phyloP scores from a whole-genome alignment of 495 filamentous ascomycete genomes.

The Trichocladium uniseriatum region DNA sequence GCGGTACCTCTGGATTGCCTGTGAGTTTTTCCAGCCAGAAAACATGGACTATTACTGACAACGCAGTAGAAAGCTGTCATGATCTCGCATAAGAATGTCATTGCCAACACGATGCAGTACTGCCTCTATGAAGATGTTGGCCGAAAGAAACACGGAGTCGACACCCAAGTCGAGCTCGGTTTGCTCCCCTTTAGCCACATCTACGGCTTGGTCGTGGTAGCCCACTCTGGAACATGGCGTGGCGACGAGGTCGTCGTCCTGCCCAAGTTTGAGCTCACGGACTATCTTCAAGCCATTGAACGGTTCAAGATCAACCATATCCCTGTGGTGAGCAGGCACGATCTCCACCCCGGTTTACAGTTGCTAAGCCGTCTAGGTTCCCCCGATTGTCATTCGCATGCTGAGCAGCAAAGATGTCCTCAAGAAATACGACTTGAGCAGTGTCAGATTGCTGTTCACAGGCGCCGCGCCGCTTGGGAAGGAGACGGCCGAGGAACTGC shows the following conservation, averaged over 20 bases:
- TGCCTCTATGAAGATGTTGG: constrained; percentile 43
- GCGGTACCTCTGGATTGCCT: constrained; percentile 79
- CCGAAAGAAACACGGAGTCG: constrained; percentile 29
- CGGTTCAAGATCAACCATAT: constrained; percentile 61
- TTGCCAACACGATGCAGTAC: constrained; percentile 69
- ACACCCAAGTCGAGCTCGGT: constrained; percentile 57
- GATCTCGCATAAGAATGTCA: constrained; percentile 85
- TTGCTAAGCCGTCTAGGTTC: constrained; percentile 44
- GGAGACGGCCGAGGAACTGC: constrained; percentile 63
- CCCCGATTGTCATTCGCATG: constrained; percentile 80
- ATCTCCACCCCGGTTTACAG: not conserved
- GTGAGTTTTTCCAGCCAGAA: constrained; percentile 35
- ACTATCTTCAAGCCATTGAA: constrained; percentile 58
- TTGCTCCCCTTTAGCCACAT: constrained; percentile 82
- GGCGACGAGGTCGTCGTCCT: constrained; percentile 74
- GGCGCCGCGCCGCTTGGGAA: constrained; percentile 77
- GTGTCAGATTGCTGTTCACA: constrained; percentile 57
- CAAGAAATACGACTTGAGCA: constrained; percentile 65
- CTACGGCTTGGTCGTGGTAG: constrained; percentile 71
- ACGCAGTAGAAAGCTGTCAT: constrained; percentile 79
- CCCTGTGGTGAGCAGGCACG: constrained; percentile 46
- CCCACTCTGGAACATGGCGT: constrained; percentile 57
- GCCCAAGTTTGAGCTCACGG: constrained; percentile 70
- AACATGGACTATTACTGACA: constrained; percentile 3
- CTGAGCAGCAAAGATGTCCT: constrained; percentile 53